Conservation (phyloP, 2,329 filamentous ascomycete genomes). For the Diaporthe ilicicola region DNA sequence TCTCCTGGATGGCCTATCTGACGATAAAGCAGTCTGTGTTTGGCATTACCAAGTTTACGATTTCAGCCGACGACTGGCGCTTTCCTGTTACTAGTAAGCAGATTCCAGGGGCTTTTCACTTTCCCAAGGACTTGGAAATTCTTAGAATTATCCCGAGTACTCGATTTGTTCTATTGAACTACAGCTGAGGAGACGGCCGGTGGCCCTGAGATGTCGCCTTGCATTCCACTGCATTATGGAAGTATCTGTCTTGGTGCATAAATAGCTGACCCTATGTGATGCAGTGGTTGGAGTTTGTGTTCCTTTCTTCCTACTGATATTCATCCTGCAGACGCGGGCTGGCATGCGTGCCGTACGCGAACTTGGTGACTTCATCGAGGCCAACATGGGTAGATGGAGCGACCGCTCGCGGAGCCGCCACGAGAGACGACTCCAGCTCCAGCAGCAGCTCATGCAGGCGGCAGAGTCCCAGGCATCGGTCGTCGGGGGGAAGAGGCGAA, state of each 20-base stretch:
- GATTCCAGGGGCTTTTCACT: too few relatives aligned
- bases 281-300: slow-evolving; percentile 66
- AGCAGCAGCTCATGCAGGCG: slow-evolving; percentile 30
- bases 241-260: background rate
- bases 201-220: too few relatives aligned
- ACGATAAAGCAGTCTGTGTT: slow-evolving; percentile 54
- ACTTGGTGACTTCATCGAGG: slow-evolving; percentile 28
- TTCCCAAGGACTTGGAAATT: background rate
- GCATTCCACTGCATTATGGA: too few relatives aligned
- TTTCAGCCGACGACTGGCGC: slow-evolving; percentile 52
- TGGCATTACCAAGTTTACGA: slow-evolving; percentile 58
- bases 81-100: slow-evolving; percentile 53
- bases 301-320: slow-evolving; percentile 57
- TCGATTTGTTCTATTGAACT: too few relatives aligned
- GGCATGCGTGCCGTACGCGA: slow-evolving; percentile 40
- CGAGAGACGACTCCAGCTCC: slow-evolving; percentile 31
- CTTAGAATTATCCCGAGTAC: too few relatives aligned
- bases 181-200: background rate
- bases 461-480: slow-evolving; percentile 15
- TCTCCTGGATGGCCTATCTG: background rate
- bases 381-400: slow-evolving; percentile 12
- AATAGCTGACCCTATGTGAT: slow-evolving; percentile 43
- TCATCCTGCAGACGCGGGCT: slow-evolving; percentile 53
- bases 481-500: slow-evolving; percentile 7
- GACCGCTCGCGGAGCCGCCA: slow-evolving; percentile 23